Percentiles rank a stretch among this genome's conserved stretches.
phyloP scores from a whole-genome alignment of 2,329 filamentous ascomycete genomes.

The Ascochyta clinopodiicola region DNA sequence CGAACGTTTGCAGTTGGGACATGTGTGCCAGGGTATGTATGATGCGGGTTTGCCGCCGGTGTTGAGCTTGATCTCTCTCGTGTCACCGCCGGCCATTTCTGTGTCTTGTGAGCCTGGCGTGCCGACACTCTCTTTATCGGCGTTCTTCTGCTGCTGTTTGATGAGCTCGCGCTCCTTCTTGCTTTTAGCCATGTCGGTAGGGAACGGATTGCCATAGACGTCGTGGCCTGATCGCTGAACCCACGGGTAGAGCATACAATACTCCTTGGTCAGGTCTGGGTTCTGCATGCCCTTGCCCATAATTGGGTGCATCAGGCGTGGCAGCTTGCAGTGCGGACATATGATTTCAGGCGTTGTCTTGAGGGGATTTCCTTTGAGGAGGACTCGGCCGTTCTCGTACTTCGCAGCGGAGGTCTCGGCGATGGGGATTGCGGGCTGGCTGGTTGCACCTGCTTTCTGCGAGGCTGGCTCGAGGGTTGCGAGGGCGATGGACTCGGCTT shows the following conservation, averaged over 20 bases:
- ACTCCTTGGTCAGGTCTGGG: constrained; percentile 64
- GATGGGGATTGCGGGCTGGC: constrained; percentile 61
- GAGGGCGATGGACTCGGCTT: constrained; percentile 49
- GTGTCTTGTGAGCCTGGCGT: constrained; percentile 55
- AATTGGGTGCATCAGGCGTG: constrained; percentile 74
- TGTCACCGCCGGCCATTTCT: constrained; percentile 43
- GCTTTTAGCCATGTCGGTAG: constrained; percentile 76
- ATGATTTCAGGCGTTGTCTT: constrained; percentile 73
- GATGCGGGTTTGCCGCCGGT: constrained; percentile 54
- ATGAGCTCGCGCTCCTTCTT: constrained; percentile 71
- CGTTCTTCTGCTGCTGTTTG: constrained; percentile 51
- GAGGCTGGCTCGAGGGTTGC: constrained; percentile 43
- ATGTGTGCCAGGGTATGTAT: constrained; percentile 62
- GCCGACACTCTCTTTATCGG: constrained; percentile 52
- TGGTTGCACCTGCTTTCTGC: constrained; percentile 44
- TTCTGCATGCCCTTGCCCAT: constrained; percentile 73
- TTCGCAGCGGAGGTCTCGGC: constrained; percentile 69
- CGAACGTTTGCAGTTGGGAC: constrained; percentile 67
- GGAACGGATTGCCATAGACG: constrained; percentile 83
- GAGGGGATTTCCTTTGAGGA: constrained; percentile 74
- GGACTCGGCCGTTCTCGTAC: constrained; percentile 73
- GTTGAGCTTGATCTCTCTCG: constrained; percentile 56
- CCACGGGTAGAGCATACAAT: constrained; percentile 81
- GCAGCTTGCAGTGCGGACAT: constrained; percentile 77
- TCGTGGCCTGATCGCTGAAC: constrained; percentile 78